phyloP scores from a whole-genome alignment of 345 rosid genomes.

The Firmiana major region DNA sequence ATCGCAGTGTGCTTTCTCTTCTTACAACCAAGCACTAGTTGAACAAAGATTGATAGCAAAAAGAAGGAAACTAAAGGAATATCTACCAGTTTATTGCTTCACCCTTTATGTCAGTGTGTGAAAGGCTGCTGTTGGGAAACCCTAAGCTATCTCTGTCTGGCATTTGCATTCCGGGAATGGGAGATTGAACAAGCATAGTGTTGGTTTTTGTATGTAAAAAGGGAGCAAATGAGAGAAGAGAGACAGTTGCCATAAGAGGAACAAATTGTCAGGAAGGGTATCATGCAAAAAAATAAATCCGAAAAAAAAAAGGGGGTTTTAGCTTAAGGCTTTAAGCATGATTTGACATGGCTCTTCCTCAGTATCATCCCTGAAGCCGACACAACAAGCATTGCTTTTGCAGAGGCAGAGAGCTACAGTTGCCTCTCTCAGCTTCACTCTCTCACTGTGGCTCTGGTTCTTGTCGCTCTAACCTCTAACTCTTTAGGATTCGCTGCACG shows the following conservation, averaged over 20 bases:
- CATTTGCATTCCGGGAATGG: not conserved
- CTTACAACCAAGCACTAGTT: not conserved
- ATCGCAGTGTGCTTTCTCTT: not conserved
- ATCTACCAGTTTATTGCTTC: slow-evolving; percentile 12
- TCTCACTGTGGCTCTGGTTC: not conserved
- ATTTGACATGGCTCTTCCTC: slow-evolving; percentile 26
- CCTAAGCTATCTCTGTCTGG: not conserved
- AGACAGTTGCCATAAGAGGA: slow-evolving; percentile 18
- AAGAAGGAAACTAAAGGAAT: not conserved
- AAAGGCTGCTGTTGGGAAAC: slow-evolving; percentile 11
- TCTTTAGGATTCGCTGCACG: slow-evolving; percentile 3
- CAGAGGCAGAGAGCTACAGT: slow-evolving; percentile 3
- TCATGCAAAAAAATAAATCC: not conserved
- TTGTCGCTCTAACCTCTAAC: not conserved
- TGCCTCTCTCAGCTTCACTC: slow-evolving; percentile 7
- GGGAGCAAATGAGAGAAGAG: slow-evolving; percentile 11
- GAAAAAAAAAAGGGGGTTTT: not conserved
- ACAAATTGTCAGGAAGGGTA: slow-evolving; percentile 21
- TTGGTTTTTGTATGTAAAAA: slow-evolving; percentile 16
- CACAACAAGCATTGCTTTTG: slow-evolving; percentile 18
- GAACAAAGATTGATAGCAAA: not conserved
- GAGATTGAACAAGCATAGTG: slow-evolving; percentile 16
- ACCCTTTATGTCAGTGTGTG: slow-evolving; percentile 4
- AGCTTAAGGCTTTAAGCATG: slow-evolving; percentile 15
- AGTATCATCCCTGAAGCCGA: slow-evolving; percentile 25